Evolutionary conservation across 805 yeast species (phyloP).

Genomic region (Candida anglica): DNA sequence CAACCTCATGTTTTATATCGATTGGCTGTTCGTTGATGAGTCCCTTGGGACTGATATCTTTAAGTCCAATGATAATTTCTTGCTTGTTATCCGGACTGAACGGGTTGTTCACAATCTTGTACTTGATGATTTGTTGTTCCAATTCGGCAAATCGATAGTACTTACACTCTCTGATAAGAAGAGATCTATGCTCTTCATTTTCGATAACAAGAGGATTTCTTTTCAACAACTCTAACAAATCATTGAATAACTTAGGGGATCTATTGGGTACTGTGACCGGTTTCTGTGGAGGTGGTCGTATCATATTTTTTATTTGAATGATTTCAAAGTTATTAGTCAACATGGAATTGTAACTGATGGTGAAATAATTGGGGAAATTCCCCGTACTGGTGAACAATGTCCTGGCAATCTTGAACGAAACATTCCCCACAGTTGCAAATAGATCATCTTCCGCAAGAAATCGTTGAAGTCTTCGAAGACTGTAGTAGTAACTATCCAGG

Average conservation of each 20-base stretch:
- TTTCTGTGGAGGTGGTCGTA: constrained; percentile 77
- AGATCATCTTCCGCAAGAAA: constrained; percentile 51
- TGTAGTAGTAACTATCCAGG: constrained; percentile 71
- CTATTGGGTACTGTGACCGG: constrained; percentile 52
- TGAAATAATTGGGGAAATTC: constrained; percentile 74
- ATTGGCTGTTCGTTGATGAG: constrained; percentile 16
- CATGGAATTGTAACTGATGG: constrained; percentile 53
- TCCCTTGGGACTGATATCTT: constrained; percentile 43
- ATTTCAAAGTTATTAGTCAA: constrained; percentile 41
- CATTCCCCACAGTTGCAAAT: constrained; percentile 56
- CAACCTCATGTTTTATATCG: constrained; percentile 14
- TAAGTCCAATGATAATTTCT: constrained; percentile 53
- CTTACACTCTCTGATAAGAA: constrained; percentile 64
- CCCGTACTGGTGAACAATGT: constrained; percentile 55
- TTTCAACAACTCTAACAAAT: constrained; percentile 50
- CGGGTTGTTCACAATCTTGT: constrained; percentile 49
- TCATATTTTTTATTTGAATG: constrained; percentile 39
- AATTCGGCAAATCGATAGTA: constrained; percentile 74
- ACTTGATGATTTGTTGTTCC: constrained; percentile 65
- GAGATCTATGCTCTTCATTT: constrained; percentile 51
- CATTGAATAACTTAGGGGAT: constrained; percentile 51
- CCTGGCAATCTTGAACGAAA: constrained; percentile 56
- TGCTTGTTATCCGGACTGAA: constrained; percentile 32
- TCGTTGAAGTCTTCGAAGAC: constrained; percentile 52
- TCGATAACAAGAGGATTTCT: constrained; percentile 49